Percentiles rank a stretch among this genome's conserved stretches.
Evolutionary conservation across 108 stramenopile species (phyloP).

Genomic region (Cyclotella choctawhatcheeana): DNA sequence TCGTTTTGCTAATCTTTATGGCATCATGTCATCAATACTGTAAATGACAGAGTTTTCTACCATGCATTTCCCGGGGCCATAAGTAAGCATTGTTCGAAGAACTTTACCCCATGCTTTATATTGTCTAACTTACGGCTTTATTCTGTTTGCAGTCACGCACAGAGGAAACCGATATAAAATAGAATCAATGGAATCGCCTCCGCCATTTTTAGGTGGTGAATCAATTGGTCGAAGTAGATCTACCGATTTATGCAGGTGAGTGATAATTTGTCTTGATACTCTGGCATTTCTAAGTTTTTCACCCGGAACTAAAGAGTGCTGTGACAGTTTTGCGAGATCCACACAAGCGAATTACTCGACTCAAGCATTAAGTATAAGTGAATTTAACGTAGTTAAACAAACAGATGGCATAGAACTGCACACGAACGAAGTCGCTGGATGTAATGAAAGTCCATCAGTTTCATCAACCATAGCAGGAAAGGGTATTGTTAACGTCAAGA

Average conservation of each 20-base stretch:
- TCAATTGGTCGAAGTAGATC: constrained; percentile 46
- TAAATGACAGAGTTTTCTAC: constrained; percentile 68
- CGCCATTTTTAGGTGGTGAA: constrained; percentile 53
- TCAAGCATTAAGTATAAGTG: constrained; percentile 67
- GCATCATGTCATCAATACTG: no score
- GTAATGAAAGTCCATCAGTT: constrained; percentile 8
- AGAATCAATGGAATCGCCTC: constrained; percentile 76
- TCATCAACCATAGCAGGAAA: constrained; percentile 67
- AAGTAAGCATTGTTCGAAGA: constrained; percentile 76
- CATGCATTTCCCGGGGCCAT: constrained; percentile 90
- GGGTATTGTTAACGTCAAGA: constrained; percentile 67
- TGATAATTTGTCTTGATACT: no score
- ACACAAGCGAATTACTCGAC: constrained; percentile 69
- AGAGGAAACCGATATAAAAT: constrained; percentile 60
- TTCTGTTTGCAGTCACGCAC: background rate
- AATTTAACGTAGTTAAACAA: constrained; percentile 84
- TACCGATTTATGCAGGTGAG: constrained; percentile 60
- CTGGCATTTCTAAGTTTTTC: no score
- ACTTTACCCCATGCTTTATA: background rate
- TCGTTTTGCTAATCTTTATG: no score
- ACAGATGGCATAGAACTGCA: constrained; percentile 50
- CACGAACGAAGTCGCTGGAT: constrained; percentile 11
- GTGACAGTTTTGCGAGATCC: constrained; percentile 80
- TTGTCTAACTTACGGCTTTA: no score
- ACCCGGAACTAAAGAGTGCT: no score